Conservation (phyloP, 192 early-diverging fungal species). For the Coemansia sp. region DNA sequence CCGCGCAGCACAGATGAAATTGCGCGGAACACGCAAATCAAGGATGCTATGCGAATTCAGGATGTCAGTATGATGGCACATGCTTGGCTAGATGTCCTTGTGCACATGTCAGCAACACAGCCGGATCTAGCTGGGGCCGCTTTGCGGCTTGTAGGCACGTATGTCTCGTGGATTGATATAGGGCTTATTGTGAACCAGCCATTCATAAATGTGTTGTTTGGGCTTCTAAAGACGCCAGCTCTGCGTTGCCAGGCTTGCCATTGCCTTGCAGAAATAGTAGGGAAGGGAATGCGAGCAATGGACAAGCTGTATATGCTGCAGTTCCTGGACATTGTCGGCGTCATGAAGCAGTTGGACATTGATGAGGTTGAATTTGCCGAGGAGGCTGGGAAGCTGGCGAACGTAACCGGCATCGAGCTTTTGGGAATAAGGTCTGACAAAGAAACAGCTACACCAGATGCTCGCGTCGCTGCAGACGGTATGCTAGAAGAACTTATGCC, state of each 20-base stretch:
- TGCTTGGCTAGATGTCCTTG: constrained; percentile 75
- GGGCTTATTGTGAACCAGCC: constrained; percentile 81
- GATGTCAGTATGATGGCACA: constrained; percentile 72
- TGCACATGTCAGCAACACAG: constrained; percentile 55
- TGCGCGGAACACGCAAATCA: constrained; percentile 77
- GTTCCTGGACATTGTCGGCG: constrained; percentile 54
- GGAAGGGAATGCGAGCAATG: constrained; percentile 87
- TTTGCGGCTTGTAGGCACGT: constrained; percentile 77
- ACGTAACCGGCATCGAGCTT: constrained; percentile 45
- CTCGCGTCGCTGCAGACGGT: constrained; percentile 55
- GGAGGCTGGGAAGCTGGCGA: constrained; percentile 42
- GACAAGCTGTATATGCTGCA: constrained; percentile 90
- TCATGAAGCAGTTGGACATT: constrained; percentile 41
- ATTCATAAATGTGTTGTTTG: constrained; percentile 75
- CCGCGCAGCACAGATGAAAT: constrained; percentile 66
- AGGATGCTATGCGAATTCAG: constrained; percentile 85
- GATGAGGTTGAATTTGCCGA: constrained; percentile 49
- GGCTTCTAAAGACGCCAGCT: constrained; percentile 61
- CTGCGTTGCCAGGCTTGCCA: constrained; percentile 75
- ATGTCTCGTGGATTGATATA: constrained; percentile 97
- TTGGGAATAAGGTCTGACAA: constrained; percentile 45
- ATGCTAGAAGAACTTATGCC: constrained; percentile 77
- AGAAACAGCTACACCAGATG: constrained; percentile 32
- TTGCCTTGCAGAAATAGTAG: constrained; percentile 82
- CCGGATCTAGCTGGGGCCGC: constrained; percentile 65